phyloP scores from a whole-genome alignment of 441 rosid genomes.

The Gossypium lobatum region DNA sequence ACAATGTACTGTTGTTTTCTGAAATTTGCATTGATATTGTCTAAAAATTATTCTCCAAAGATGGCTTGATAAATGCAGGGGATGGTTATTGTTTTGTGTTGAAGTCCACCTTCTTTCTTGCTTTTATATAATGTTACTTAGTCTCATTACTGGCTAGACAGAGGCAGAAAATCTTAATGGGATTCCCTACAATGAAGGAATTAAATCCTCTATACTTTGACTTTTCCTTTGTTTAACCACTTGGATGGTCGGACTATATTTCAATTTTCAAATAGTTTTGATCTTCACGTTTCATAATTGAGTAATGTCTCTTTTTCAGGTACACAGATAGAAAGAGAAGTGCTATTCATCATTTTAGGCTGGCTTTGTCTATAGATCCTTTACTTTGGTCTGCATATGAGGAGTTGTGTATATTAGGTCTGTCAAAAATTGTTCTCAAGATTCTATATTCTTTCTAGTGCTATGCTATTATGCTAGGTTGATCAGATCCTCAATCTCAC shows the following conservation, averaged over 20 bases:
- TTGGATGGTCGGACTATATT: not conserved
- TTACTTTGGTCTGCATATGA: slow-evolving; percentile 92
- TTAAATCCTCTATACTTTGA: not conserved
- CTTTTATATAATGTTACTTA: not conserved
- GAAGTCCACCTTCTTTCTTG: not conserved
- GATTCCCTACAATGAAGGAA: not conserved
- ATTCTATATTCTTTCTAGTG: not conserved
- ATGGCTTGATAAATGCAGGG: not conserved
- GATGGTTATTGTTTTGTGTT: not conserved
- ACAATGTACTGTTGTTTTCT: not conserved
- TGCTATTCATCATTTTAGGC: slow-evolving; percentile 77
- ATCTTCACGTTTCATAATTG: not conserved
- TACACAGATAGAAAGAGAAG: slow-evolving; percentile 83
- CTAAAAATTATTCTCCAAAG: not conserved
- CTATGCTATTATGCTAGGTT: slow-evolving; percentile 1
- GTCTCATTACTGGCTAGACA: not conserved
- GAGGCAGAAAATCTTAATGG: not conserved
- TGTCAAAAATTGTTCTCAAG: slow-evolving; percentile 15
- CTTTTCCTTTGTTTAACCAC: not conserved
- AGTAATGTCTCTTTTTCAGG: slow-evolving; percentile 44
- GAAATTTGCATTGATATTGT: not conserved
- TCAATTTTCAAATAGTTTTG: not conserved
- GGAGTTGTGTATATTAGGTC: slow-evolving; percentile 88
- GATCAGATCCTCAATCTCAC: not conserved
- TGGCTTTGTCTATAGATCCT: slow-evolving; percentile 81